Base-by-base conservation (phyloP, 306 rosid species). In the Prinsepia uniflora region DNA sequence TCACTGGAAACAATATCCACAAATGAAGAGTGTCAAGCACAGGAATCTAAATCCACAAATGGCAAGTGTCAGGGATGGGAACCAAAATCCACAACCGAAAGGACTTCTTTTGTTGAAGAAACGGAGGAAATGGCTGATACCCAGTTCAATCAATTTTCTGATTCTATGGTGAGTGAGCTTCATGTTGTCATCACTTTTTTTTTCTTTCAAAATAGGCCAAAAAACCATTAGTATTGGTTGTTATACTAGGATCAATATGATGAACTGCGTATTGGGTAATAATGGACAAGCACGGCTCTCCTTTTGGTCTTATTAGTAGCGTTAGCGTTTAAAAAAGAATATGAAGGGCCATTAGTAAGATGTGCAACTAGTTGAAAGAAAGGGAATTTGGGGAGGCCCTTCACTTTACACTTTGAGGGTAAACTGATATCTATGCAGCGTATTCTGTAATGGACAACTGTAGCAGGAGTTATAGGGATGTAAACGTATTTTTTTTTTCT, bases 151-250 rank as follows among this genome's bases (percentile, higher is more conserved):
- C 77, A 76, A 70, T 78, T 65, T 66, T 56, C 71, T 59, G 84
- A 89, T 46, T 79, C 65, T 65, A 54, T 65, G 88, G 99, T 91
- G 75, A 78, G 82, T 76, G 36, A 30, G 36, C 36, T 36, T 24
- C 14, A 18, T 39, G 64, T 65, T 42, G 6, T 74, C 63, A 10
- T 60, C 41, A 20, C 12, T 24, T 14, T 47, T 49, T 49, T 49
- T 53, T 1, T 30, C 36, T 30, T 30, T 30, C 36, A 67, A 11
- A 36, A 39, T 50, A 50, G 2, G 30, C 46, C 22, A 30, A 15
- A 15, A 30, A 30, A 30, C 36, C 36, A 30, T 30, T 30, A 3
- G 36, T 30, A 30, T 30, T 30, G 36, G 36, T 30, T 30, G 36
- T 30, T 30, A 30, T 30, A 30, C 2, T 30, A 30, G 36, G 36